Conservation (phyloP, 495 filamentous ascomycete species). For the Copromyces sp. region DNA sequence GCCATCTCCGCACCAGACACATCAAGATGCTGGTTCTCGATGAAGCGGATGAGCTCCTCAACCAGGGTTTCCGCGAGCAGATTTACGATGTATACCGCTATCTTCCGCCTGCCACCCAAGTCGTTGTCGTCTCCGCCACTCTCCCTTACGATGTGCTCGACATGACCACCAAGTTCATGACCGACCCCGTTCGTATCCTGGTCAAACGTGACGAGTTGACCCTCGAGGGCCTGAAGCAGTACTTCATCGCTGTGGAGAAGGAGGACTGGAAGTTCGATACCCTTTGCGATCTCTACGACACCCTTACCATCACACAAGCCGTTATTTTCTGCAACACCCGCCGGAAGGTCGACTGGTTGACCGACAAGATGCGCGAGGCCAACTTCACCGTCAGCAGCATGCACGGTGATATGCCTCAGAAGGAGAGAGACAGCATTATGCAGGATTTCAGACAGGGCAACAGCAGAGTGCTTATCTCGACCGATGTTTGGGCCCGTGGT, state of each 20-base stretch:
- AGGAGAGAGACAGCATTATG: slow-evolving; percentile 97
- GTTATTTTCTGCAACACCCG: slow-evolving; percentile 99
- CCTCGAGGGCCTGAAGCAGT: slow-evolving; percentile 98
- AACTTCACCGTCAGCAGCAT: slow-evolving; percentile 99
- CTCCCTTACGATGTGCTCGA: slow-evolving; percentile 98
- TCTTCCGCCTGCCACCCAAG: slow-evolving; percentile 93
- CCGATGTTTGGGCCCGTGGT: slow-evolving; percentile 93
- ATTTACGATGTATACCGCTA: slow-evolving; percentile 99
- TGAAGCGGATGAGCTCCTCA: slow-evolving; percentile 95
- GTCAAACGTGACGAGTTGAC: slow-evolving; percentile 99
- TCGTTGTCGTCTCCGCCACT: slow-evolving; percentile 92
- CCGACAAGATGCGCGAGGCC: slow-evolving; percentile 93
- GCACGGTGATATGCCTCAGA: slow-evolving; percentile 99
- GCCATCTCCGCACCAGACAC: slow-evolving; percentile 81
- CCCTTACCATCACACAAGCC: slow-evolving; percentile 96
- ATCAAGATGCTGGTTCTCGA: slow-evolving; percentile 99
- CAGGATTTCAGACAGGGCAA: slow-evolving; percentile 98
- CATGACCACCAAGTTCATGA: slow-evolving; percentile 99
- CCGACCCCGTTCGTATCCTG: slow-evolving; percentile 94
- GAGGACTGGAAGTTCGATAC: slow-evolving; percentile 99
- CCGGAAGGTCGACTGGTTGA: slow-evolving; percentile 99
- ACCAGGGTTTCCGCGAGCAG: slow-evolving; percentile 98
- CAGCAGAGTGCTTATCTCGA: slow-evolving; percentile 95
- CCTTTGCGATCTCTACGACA: slow-evolving; percentile 97
- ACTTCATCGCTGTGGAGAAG: slow-evolving; percentile 99